Conservation (phyloP, 225 moss, liverwort and hornwort genomes). For the Bryoerythrophyllum caledonicum region DNA sequence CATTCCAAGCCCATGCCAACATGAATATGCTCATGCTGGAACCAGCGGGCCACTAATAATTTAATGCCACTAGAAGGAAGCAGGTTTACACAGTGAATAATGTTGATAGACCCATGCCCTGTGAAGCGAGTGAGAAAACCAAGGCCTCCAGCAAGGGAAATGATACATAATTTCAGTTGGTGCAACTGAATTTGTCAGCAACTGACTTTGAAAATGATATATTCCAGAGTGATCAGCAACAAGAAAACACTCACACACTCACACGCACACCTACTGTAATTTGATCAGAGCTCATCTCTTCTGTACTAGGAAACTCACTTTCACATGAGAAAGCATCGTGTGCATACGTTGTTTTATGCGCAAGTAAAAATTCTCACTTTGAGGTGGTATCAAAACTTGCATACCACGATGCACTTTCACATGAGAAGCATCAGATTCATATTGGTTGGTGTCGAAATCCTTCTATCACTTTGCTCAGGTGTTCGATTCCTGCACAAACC, state of each 20-base stretch:
- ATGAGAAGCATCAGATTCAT: too few relatives aligned
- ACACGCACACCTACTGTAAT: background rate
- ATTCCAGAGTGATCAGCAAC: background rate
- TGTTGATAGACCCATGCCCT: background rate
- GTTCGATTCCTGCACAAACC: too few relatives aligned
- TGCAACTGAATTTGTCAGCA: slow-evolving; percentile 8
- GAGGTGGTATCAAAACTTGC: too few relatives aligned
- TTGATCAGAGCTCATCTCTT: too few relatives aligned
- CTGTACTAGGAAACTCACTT: background rate
- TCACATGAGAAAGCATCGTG: background rate
- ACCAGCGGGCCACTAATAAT: background rate
- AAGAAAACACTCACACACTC: background rate
- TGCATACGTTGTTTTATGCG: too few relatives aligned
- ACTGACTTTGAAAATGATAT: too few relatives aligned
- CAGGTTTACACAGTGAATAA: background rate
- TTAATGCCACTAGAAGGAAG: background rate
- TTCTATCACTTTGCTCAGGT: too few relatives aligned
- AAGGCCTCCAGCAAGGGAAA: background rate
- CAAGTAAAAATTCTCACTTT: too few relatives aligned
- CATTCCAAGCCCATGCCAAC: background rate
- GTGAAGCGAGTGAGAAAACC: background rate
- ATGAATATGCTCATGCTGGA: background rate
- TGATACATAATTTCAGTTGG: background rate
- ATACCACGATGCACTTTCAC: too few relatives aligned
- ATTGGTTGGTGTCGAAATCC: too few relatives aligned